Evolutionary conservation across 768 basidiomycete species (phyloP).

Genomic region (Lepiota subincarnata): DNA sequence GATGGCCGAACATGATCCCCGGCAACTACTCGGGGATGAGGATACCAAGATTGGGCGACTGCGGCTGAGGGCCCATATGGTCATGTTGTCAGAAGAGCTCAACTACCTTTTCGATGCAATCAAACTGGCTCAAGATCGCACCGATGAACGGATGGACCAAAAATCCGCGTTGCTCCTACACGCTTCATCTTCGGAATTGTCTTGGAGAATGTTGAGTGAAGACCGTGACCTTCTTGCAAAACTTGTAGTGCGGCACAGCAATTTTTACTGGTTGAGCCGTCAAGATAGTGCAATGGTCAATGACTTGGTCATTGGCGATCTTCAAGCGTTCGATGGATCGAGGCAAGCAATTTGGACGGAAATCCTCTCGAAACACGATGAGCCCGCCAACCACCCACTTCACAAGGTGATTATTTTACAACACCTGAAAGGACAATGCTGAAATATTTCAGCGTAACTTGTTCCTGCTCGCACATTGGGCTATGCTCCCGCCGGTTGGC

Average conservation of each 20-base stretch:
- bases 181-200: conserved; percentile 80
- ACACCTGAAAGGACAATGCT: neutral
- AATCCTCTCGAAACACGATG: conserved; percentile 76
- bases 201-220: conserved; percentile 87
- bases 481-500: conserved; percentile 82
- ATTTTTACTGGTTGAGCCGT: conserved; percentile 80
- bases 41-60: conserved; percentile 50
- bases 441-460: conserved; percentile 49
- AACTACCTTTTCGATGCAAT: conserved; percentile 84
- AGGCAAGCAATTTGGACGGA: conserved; percentile 83
- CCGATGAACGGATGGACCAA: conserved; percentile 58
- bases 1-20: conserved; percentile 34
- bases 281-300: conserved; percentile 87
- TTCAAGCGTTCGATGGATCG: conserved; percentile 84
- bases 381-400: conserved; percentile 65
- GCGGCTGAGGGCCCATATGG: conserved; percentile 67
- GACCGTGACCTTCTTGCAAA: conserved; percentile 74
- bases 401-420: conserved; percentile 50
- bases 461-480: conserved; percentile 79
- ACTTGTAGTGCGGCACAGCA: conserved; percentile 72
- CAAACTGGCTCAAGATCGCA: conserved; percentile 76
- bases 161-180: conserved; percentile 80
- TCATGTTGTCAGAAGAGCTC: conserved; percentile 73
- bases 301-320: conserved; percentile 66
- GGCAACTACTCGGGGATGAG: conserved; percentile 36